Evolutionary conservation across 2,329 filamentous ascomycete genomes (phyloP).

Genomic region (Trichoderma oligosporum): DNA sequence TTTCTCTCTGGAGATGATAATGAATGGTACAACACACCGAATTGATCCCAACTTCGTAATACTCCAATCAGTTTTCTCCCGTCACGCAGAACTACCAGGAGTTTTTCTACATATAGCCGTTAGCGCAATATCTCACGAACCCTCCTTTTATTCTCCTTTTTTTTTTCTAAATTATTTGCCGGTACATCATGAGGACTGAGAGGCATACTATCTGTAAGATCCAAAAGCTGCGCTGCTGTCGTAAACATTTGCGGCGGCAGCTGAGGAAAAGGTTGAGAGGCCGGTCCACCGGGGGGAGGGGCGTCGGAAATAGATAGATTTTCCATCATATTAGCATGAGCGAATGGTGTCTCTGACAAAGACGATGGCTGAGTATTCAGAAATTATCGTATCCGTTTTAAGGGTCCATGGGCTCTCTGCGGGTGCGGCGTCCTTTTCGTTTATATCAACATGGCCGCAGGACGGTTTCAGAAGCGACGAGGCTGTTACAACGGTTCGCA

Average conservation of each 20-base stretch:
- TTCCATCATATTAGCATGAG: constrained; percentile 45
- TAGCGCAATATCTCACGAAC: constrained; percentile 18
- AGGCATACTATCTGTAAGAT: constrained; percentile 90
- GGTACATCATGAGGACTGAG: too few relatives aligned
- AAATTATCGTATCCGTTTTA: constrained; percentile 1
- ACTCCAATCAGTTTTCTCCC: constrained; percentile 92
- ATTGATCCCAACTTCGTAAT: constrained; percentile 94
- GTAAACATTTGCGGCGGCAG: constrained; percentile 97
- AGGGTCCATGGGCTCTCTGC: constrained; percentile 16
- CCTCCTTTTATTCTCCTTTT: neutral
- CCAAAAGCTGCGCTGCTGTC: constrained; percentile 89
- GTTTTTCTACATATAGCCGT: constrained; percentile 67
- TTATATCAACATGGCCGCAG: constrained; percentile 16
- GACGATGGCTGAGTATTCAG: too few relatives aligned
- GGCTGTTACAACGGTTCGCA: neutral
- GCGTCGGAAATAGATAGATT: constrained; percentile 50
- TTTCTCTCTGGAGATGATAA: too few relatives aligned
- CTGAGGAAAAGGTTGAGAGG: constrained; percentile 53
- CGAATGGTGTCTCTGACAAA: neutral
- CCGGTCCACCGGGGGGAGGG: constrained; percentile 39
- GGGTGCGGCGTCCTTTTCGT: neutral
- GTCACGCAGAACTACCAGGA: constrained; percentile 86
- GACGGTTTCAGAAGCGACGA: neutral
- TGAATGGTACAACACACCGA: constrained; percentile 60
- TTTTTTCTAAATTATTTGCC: too few relatives aligned